Evolutionary conservation across 2,329 filamentous ascomycete genomes (phyloP).

Genomic region (Penicillium decumbens): DNA sequence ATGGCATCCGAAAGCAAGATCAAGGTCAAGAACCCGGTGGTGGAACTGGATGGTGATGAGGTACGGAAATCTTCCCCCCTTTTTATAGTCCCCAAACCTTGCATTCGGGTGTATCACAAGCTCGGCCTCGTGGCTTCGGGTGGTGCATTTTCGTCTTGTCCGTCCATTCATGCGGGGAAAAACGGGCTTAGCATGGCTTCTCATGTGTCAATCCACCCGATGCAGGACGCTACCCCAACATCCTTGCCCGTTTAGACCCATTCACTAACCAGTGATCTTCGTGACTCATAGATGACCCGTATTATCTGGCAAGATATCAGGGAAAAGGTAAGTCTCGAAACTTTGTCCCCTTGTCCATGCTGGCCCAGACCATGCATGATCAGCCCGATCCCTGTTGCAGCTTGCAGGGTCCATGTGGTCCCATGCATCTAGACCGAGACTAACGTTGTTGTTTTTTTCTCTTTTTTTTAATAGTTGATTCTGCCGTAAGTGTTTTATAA

Average conservation of each 20-base stretch:
- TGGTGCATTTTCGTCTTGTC: conserved; percentile 25
- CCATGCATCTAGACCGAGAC: conserved; percentile 5
- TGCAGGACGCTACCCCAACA: background rate
- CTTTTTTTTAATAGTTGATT: conserved; percentile 60
- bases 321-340: conserved; percentile 61
- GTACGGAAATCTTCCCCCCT: conserved; percentile 27
- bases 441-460: conserved; percentile 10
- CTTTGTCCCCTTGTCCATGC: conserved; percentile 6
- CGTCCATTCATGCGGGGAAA: conserved; percentile 30
- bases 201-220: conserved; percentile 24
- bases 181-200: conserved; percentile 20
- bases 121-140: conserved; percentile 12
- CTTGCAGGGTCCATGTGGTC: too few species aligned
- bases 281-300: conserved; percentile 71
- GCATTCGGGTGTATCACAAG: conserved; percentile 19
- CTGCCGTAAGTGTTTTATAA: conserved; percentile 55
- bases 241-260: conserved; percentile 4
- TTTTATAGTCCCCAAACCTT: conserved; percentile 17
- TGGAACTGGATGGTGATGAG: conserved; percentile 88
- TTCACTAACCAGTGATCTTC: conserved; percentile 20
- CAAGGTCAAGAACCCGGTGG: conserved; percentile 98
- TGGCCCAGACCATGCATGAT: conserved; percentile 16
- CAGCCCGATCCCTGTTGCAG: conserved; percentile 4
- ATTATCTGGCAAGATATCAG: conserved; percentile 99
- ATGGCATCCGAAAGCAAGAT: conserved; percentile 67